Base-by-base conservation (phyloP, 257 asterid species). In the Apocynum venetum region DNA sequence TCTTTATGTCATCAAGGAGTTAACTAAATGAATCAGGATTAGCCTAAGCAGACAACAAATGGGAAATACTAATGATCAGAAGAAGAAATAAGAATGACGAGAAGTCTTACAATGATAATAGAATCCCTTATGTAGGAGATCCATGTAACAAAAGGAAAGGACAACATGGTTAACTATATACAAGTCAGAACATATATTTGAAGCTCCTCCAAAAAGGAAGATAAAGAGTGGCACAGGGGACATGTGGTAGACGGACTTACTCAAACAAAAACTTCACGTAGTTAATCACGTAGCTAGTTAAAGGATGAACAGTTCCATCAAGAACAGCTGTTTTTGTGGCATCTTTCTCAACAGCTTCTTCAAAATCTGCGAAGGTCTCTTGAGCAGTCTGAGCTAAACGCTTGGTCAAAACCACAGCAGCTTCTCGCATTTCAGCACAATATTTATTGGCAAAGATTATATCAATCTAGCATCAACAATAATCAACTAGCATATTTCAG, bases 281-380 rank as follows among this genome's bases (percentile, higher is more conserved):
- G 87, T 95, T 93, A 61, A 95, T 95, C 60, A 95, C 98, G 71
- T 95, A 95, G 93, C 98, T 95, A 52, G 99, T 95, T 76, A 95
- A 80, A 47, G 99, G 99, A 83, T 95, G 99, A 81, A 95, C 99
- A 53, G 99, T 93, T 85, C 99, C 99, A 87, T 95, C 99, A 56
- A 93, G 93, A 87, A 93, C 97, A 63, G 99, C 90, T 64, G 98
- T 93, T 84, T 95, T 95, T 25, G 99, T 91, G 77, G 94, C 89
- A 78, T 95, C 99, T 81, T 95, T 95, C 75, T 95, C 99, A 77
- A 95, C 99, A 71, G 97, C 99, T 82, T 95, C 99, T 84, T 93
- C 96, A 79, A 95, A 95, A 87, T 95, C 97, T n/a, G 82, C 96
- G 73, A 95, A 91, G 25, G 97, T 95, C 83, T 95, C 98, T 71